Conservation (phyloP, 345 rosid genomes). For the Dimocarpus longan region DNA sequence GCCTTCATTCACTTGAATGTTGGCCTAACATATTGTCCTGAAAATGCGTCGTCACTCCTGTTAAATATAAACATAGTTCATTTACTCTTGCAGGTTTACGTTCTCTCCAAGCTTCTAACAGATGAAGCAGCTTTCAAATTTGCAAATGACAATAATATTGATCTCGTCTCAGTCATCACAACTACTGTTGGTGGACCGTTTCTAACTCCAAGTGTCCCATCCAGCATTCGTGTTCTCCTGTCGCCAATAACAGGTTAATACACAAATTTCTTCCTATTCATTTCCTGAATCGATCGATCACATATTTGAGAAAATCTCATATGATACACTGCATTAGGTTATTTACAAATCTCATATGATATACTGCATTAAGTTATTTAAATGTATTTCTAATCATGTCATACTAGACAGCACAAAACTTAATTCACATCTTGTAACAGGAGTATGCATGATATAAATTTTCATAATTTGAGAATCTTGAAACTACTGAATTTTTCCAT, state of each 20-base stretch:
- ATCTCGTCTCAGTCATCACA: conserved; percentile 69
- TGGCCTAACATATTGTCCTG: background rate
- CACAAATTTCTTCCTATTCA: background rate
- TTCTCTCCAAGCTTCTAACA: conserved; percentile 61
- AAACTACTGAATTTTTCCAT: background rate
- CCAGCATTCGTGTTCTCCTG: conserved; percentile 73
- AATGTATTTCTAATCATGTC: no score
- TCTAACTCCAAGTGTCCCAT: conserved; percentile 60
- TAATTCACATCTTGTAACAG: background rate
- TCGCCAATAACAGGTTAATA: conserved; percentile 69
- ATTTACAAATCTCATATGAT: no score
- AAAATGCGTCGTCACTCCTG: background rate
- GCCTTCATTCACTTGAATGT: background rate
- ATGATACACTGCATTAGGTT: background rate
- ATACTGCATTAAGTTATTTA: no score
- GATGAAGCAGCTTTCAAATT: conserved; percentile 80
- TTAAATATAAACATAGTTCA: background rate
- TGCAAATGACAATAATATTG: conserved; percentile 58
- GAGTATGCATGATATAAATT: background rate
- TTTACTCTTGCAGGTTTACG: conserved; percentile 57
- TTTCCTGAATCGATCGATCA: background rate
- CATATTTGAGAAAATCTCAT: background rate
- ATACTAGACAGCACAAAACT: background rate
- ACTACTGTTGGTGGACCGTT: conserved; percentile 79
- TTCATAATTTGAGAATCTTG: no score